Evolutionary conservation across 768 basidiomycete species (phyloP).

Genomic region (Mycena chlorophos): DNA sequence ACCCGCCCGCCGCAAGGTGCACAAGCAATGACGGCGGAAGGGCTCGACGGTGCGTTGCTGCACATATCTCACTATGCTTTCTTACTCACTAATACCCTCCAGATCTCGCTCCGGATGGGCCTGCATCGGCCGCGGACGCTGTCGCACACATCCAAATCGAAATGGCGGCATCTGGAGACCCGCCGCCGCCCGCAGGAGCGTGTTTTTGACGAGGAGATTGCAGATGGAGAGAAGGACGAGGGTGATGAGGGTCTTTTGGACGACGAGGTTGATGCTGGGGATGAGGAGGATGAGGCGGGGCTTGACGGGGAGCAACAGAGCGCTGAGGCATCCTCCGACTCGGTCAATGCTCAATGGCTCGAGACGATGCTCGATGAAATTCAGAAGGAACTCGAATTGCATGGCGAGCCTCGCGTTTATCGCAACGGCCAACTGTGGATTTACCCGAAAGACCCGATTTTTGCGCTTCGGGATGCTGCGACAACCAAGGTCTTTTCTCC

Average conservation of each 20-base stretch:
- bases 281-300: conserved; percentile 1
- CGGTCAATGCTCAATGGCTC: conserved; percentile 9
- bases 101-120: background rate
- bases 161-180: background rate
- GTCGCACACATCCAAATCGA: conserved; percentile 1
- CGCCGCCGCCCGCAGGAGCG: background rate
- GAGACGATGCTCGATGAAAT: conserved; percentile 1
- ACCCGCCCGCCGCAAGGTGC: background rate
- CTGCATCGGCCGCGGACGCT: background rate
- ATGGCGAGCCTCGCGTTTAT: conserved; percentile 11
- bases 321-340: background rate
- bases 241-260: conserved; percentile 3
- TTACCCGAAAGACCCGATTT: conserved; percentile 14
- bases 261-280: conserved; percentile 5
- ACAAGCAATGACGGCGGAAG: background rate
- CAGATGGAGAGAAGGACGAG: conserved; percentile 1
- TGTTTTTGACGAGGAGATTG: conserved; percentile 1
- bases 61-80: background rate
- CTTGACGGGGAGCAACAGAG: conserved; percentile 3
- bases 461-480: conserved; percentile 10
- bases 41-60: background rate
- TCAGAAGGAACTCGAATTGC: conserved; percentile 1
- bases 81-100: background rate
- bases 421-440: conserved; percentile 4
- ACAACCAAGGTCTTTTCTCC: conserved; percentile 7